Evolutionary conservation across 352 stramenopile species (phyloP), one percentile per base, ranked within the genome.

Genomic region (Globisporangium camurandrum): DNA sequence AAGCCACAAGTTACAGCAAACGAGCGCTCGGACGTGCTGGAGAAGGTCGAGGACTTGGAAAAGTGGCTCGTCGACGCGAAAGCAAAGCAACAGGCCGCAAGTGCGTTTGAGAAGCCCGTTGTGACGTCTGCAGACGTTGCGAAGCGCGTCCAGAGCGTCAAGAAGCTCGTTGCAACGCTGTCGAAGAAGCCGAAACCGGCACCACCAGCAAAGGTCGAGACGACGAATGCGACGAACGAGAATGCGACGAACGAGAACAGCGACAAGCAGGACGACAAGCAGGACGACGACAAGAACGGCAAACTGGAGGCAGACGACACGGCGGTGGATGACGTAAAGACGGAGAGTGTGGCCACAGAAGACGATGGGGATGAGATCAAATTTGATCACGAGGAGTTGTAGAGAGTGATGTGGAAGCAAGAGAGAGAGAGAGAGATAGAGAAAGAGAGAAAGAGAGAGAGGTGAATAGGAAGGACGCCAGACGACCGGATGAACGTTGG

Each of bases 1-100:
- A 84, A 84, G 62, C 83, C 83, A 34, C 78, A 89, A 51, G 77
- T 98, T 39, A 96, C 84, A n/a, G 82, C 95, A n/a, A 76, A 94
- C 24, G 92, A 97, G 66, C 82, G 85, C 30, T 65, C 62, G 24
- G 86, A 97, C 24, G 79, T 96, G 14, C 28, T 86, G n/a, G 79
- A 84, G 37, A 95, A 95, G 61, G 66, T 97, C 3, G 73, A 80
- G 23, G 79, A 93, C 47, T 69, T 93, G 27, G 69, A 82, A 39
- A 70, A 65, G 44, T 97, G 86, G 88, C 59, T 98, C 37, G 72
- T 71, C 2, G 74, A 89, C 24, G 78, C 88, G 24, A 79, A 84
- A 46, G 62, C 72, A 24, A 78, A 83, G 52, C 84, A 93, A 54
- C 69, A 66, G 34, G 72, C 89, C 38, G 51, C 68, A 3, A 66